Evolutionary conservation across 768 basidiomycete genomes (phyloP), one percentile per base, ranked within the genome.

Genomic region (Crucibulum laeve): DNA sequence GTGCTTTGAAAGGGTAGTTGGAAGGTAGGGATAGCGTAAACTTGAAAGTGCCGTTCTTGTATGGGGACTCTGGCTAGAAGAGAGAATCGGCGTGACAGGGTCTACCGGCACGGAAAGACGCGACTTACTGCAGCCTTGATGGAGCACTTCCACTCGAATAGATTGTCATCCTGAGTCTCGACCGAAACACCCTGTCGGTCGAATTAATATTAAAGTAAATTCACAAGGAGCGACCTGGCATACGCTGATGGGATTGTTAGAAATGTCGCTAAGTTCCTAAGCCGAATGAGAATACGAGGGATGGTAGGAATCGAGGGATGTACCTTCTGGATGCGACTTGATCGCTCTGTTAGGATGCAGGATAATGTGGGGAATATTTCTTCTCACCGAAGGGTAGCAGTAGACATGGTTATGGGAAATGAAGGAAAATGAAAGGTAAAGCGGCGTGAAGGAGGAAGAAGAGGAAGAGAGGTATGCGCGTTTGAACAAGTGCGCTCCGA

Each of bases 1-100:
- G 90, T 3, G 91, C 79, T 62, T 92, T 91, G 79, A 92, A 92
- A 5, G 91, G 90, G 52, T 84, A 92, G 60, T 79, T 84, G n/a
- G 71, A 53, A 1, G 90, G 87, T n/a, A 92, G 68, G n/a, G 68
- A 63, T 10, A 91, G 58, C 28, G 65, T 82, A 61, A 91, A 91
- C 52, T 77, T 71, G 63, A 89, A 92, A 0, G 77, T 87, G 38
- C 91, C 90, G 40, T 75, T 77, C 62, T 83, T 87, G 74, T 92
- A 92, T 0, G 90, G 91, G 22, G 85, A 87, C 51, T 85, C 81
- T 36, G 78, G 56, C 89, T 91, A 50, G 19, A 35, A 24, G 14
- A 45, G 36, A 48, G 36, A 41, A 44, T 53, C 38, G 42, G 40
- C 21, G 6, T 18, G 22, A 23, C 13, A 4, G 37, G 8, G n/a